Evolutionary conservation across 306 rosid species (phyloP), one percentile per base, ranked within the genome.

Genomic region (Cucurbita maxima): DNA sequence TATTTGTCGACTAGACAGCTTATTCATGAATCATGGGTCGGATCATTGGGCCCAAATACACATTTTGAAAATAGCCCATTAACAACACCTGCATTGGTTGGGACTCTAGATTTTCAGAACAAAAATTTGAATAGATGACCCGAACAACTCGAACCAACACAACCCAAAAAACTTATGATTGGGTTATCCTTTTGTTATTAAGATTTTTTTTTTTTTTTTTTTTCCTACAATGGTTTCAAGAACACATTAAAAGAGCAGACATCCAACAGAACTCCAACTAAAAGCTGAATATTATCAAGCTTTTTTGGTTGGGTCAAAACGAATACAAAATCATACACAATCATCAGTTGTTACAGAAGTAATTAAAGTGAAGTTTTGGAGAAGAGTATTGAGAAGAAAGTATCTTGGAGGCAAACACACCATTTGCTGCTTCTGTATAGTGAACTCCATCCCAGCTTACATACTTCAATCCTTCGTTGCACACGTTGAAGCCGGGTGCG

Each of bases 371-470:
- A 54, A 75, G 34, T 10, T 16, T 71, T 5, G 84, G 81, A 20
- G 71, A 68, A 61, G 81, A 81, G 70, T 74, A 77, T 34, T 52
- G 18, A 6, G 81, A 52, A 18, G 81, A 81, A 45, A 77, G 79
- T 58, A 77, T 77, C 66, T 77, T 77, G 52, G 84, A 77, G 4
- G 74, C 71, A 6, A 81, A 53, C 19, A 81, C 64, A 34, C 74
- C 54, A 70, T 81, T 81, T 58, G 81, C 81, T 37, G 81, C 81
- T 71, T 81, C 81, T 18, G 81, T 58, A 5, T 78, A 75, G 79
- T 70, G 81, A 61, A 75, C 77, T 70, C 84, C 82, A 63, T 78
- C 82, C 79, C 79, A 81, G 54, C 79, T 81, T 60, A 78, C 37
- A 50, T 74, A 78, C 48, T 70, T 82, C 12, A 75, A 71, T 30